A percentile compares a stretch with the other conserved stretches of the same genome.
Evolutionary conservation across 495 filamentous ascomycete species (phyloP).

Genomic region (Tetracladium setigerum): DNA sequence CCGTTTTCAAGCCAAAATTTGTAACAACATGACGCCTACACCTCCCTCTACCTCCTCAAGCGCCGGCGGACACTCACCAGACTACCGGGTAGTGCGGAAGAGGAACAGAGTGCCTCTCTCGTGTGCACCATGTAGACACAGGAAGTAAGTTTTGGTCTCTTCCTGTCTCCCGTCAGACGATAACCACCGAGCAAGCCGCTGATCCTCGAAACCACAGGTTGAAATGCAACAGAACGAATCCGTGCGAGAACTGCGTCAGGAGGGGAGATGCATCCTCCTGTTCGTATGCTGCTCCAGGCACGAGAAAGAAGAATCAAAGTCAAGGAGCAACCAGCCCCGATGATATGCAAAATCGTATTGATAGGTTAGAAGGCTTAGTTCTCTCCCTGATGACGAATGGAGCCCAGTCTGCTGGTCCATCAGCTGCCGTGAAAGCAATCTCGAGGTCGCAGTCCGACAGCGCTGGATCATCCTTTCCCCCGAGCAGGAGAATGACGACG

Average conservation of each 20-base stretch:
- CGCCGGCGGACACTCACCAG: constrained; percentile 69
- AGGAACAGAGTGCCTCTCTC: constrained; percentile 92
- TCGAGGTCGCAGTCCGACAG: constrained; percentile 48
- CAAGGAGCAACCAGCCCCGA: constrained; percentile 62
- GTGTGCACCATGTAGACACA: constrained; percentile 85
- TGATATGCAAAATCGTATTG: constrained; percentile 99
- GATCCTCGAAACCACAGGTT: constrained; percentile 39
- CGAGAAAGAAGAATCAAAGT: constrained; percentile 68
- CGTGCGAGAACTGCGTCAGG: constrained; percentile 94
- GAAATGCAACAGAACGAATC: constrained; percentile 90
- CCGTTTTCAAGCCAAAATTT: neutral
- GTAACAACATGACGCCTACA: constrained; percentile 67
- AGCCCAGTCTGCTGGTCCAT: constrained; percentile 50
- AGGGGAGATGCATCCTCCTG: constrained; percentile 77
- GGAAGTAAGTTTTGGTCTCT: constrained; percentile 72
- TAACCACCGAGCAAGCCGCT: constrained; percentile 1
- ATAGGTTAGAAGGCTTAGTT: constrained; percentile 91
- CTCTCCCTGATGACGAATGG: constrained; percentile 95
- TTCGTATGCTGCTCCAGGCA: constrained; percentile 75
- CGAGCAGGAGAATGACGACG: constrained; percentile 34
- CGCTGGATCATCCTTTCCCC: constrained; percentile 14
- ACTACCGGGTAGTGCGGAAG: constrained; percentile 87
- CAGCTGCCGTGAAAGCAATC: constrained; percentile 55
- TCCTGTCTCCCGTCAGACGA: neutral
- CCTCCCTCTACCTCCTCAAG: constrained; percentile 84